Base-by-base conservation (phyloP, 805 yeast genomes). In the Metschnikowia continentalis region DNA sequence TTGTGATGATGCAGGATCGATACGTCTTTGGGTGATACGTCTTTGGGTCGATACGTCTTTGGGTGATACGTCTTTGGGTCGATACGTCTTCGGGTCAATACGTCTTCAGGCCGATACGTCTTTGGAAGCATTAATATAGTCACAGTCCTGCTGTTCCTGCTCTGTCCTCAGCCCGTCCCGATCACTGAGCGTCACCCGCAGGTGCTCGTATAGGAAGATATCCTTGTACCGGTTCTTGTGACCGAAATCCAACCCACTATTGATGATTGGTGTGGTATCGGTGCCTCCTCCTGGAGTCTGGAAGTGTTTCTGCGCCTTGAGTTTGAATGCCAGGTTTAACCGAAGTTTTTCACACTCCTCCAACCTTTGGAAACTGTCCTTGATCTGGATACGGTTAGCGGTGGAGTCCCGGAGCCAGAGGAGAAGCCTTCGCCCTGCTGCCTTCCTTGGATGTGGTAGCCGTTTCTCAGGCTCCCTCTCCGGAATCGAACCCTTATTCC, bases 51-150 rank as follows among this genome's bases (percentile, higher is more conserved):
- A n/a, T n/a, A n/a, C n/a, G n/a, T n/a, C n/a, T n/a, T n/a, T n/a
- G n/a, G n/a, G n/a, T n/a, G n/a, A n/a, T n/a, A n/a, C n/a, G n/a
- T n/a, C n/a, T n/a, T n/a, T n/a, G n/a, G n/a, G n/a, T n/a, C n/a
- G n/a, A n/a, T n/a, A n/a, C n/a, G n/a, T n/a, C n/a, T n/a, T n/a
- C n/a, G n/a, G n/a, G n/a, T n/a, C n/a, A n/a, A n/a, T n/a, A n/a
- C n/a, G n/a, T n/a, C n/a, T n/a, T n/a, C n/a, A n/a, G n/a, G n/a
- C n/a, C n/a, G n/a, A n/a, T n/a, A n/a, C n/a, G n/a, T n/a, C n/a
- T n/a, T n/a, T n/a, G n/a, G 91, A 88, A 0, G 98, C 99, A 68
- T 91, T 91, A 60, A 91, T 89, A 65, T 91, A 91, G 64, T 84
- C 88, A 13, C 60, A 53, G 52, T 55, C 70, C 40, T 44, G 56